Evolutionary conservation across 148 eudicot genomes (phyloP).

Genomic region (Chenopodium album): DNA sequence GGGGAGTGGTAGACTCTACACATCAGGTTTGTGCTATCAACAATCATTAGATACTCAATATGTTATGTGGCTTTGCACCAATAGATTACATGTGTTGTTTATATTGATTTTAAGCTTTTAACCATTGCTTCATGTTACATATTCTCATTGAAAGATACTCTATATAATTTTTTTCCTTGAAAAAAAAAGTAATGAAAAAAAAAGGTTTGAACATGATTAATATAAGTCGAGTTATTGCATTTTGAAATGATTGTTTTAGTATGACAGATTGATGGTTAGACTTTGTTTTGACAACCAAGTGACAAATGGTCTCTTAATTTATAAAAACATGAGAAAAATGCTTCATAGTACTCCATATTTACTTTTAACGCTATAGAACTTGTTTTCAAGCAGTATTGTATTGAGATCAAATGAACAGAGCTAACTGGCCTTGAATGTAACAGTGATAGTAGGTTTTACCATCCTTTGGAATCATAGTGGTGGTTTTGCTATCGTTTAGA

Average conservation of each 20-base stretch:
- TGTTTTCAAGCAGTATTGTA: neutral
- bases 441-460: no score
- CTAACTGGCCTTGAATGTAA: neutral
- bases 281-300: neutral
- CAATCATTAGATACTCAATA: neutral
- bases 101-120: no score
- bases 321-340: neutral
- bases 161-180: no score
- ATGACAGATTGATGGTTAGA: neutral
- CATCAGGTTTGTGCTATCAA: conserved; percentile 67
- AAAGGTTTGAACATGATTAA: no score
- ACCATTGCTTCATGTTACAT: neutral
- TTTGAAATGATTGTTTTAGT: neutral
- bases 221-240: neutral
- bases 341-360: neutral
- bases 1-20: conserved; percentile 92
- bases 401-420: neutral
- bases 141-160: no score
- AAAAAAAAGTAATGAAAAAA: no score
- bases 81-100: no score
- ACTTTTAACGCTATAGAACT: neutral
- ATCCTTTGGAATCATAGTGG: neutral
- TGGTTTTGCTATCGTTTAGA: neutral
- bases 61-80: neutral
- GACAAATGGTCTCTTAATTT: neutral